A percentile compares a stretch with the other conserved stretches of the same genome.
Conservation (phyloP, 2,329 filamentous ascomycete species). For the Xylaria sp. region DNA sequence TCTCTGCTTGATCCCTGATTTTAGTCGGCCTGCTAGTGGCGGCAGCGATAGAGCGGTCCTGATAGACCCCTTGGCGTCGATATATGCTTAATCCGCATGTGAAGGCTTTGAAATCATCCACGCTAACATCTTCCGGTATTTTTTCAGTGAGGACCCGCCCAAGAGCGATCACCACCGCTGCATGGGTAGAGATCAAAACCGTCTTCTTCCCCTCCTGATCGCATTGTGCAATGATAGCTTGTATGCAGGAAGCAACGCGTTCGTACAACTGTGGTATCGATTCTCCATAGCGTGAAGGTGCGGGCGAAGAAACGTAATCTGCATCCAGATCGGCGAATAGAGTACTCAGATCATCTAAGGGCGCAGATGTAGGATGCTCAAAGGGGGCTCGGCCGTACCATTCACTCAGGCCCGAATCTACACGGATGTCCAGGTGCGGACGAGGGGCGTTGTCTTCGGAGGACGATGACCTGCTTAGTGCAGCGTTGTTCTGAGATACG, state of each 20-base stretch:
- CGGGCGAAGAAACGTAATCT: slow-evolving; percentile 69
- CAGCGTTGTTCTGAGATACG: slow-evolving; percentile 56
- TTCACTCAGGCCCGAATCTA: slow-evolving; percentile 74
- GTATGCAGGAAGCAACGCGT: slow-evolving; percentile 76
- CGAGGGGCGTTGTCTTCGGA: slow-evolving; percentile 33
- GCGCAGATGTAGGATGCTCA: slow-evolving; percentile 82
- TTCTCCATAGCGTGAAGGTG: slow-evolving; percentile 80
- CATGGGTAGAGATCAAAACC: slow-evolving; percentile 87
- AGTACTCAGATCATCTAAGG: slow-evolving; percentile 66
- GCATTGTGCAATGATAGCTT: slow-evolving; percentile 75
- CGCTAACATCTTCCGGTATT: slow-evolving; percentile 75
- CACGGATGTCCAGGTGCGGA: slow-evolving; percentile 57
- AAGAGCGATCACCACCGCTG: slow-evolving; percentile 86
- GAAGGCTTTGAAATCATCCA: slow-evolving; percentile 85
- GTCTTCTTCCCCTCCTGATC: slow-evolving; percentile 76
- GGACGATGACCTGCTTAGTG: slow-evolving; percentile 15
- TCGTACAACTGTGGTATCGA: slow-evolving; percentile 81
- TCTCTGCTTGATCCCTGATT: slow-evolving; percentile 20
- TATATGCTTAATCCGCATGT: slow-evolving; percentile 83
- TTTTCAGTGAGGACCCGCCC: slow-evolving; percentile 82
- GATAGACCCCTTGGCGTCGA: slow-evolving; percentile 45
- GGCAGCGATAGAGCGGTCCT: slow-evolving; percentile 10
- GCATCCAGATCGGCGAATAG: slow-evolving; percentile 74
- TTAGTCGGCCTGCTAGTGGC: slow-evolving; percentile 21
- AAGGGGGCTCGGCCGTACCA: slow-evolving; percentile 93